Percentiles rank a stretch among this genome's conserved stretches.
These are phyloP conservation scores for Dalbergia cultrata DNA, from an alignment of 306 rosid species.

Conservation along the genomic window DNA sequence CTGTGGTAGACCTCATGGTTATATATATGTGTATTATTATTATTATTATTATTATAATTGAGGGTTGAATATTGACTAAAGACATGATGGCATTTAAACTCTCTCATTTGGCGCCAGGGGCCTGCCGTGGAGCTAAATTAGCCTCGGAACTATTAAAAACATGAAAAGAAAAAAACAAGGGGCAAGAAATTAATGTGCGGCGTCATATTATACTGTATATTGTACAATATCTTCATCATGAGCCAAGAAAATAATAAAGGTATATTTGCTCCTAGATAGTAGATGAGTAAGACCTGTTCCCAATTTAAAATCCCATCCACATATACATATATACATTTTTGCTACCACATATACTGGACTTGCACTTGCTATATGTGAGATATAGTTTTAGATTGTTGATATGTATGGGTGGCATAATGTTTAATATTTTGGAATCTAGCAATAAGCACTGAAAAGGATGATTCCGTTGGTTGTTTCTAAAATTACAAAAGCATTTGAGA, in stretches of 20 bases:
- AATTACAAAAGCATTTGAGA: background rate
- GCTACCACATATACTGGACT: background rate
- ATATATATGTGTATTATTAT: background rate
- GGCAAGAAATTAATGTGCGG: background rate
- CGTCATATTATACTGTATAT: constrained; percentile 18
- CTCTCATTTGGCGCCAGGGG: constrained; percentile 21
- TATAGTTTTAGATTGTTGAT: background rate
- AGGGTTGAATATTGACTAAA: background rate
- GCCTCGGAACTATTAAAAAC: constrained; percentile 32
- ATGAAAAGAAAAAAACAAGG: background rate
- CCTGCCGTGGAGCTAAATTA: constrained; percentile 39
- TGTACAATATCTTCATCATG: constrained; percentile 38
- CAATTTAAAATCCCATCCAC: constrained; percentile 34
- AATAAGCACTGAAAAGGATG: background rate
- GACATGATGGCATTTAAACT: constrained; percentile 18
- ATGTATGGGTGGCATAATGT: constrained; percentile 22
- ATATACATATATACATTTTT: background rate
- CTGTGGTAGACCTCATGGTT: no score
- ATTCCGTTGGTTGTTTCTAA: background rate
- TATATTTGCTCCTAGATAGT: constrained; percentile 30
- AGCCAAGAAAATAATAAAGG: constrained; percentile 35
- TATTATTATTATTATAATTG: background rate
- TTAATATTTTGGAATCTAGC: constrained; percentile 3
- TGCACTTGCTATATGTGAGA: background rate
- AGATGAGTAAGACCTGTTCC: constrained; percentile 36